Conservation (phyloP, 441 rosid species). For the Arabidopsis hybrid region DNA sequence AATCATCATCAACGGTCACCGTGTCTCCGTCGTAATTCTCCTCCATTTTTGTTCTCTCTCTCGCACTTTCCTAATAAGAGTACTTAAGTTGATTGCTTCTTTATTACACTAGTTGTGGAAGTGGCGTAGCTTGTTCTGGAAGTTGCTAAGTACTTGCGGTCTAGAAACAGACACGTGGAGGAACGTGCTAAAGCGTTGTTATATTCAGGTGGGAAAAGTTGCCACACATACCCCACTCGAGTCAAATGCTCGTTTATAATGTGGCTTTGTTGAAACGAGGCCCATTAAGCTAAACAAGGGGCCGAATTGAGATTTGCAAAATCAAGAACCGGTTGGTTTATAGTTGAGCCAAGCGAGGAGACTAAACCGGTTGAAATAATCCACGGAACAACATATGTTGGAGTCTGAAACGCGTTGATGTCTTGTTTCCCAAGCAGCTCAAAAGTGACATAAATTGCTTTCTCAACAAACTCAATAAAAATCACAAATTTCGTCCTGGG, state of each 20-base stretch:
- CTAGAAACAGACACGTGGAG: conserved; percentile 26
- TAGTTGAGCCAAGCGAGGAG: neutral
- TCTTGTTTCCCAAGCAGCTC: conserved; percentile 40
- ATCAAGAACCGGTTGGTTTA: conserved; percentile 22
- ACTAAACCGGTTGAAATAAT: conserved; percentile 32
- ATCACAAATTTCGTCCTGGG: conserved; percentile 6
- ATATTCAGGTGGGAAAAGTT: conserved; percentile 17
- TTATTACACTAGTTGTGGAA: conserved; percentile 21
- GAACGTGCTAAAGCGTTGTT: conserved; percentile 23
- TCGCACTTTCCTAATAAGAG: neutral
- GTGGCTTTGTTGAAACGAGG: neutral
- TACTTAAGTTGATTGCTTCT: conserved; percentile 25
- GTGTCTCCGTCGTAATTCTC: conserved; percentile 23
- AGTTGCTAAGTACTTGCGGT: conserved; percentile 36
- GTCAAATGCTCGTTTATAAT: conserved; percentile 1
- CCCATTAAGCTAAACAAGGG: conserved; percentile 27
- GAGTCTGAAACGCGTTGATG: conserved; percentile 38
- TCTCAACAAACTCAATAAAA: conserved; percentile 1
- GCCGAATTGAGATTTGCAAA: neutral
- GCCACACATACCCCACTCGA: conserved; percentile 36
- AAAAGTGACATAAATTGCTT: neutral
- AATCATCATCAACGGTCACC: conserved; percentile 31
- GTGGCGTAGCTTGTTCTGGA: conserved; percentile 45
- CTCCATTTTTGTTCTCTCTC: conserved; percentile 24
- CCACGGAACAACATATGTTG: conserved; percentile 22